These are phyloP conservation scores for Saccharomycopsis fibuligera DNA, from an alignment of 805 yeast species.

Conservation along the genomic window DNA sequence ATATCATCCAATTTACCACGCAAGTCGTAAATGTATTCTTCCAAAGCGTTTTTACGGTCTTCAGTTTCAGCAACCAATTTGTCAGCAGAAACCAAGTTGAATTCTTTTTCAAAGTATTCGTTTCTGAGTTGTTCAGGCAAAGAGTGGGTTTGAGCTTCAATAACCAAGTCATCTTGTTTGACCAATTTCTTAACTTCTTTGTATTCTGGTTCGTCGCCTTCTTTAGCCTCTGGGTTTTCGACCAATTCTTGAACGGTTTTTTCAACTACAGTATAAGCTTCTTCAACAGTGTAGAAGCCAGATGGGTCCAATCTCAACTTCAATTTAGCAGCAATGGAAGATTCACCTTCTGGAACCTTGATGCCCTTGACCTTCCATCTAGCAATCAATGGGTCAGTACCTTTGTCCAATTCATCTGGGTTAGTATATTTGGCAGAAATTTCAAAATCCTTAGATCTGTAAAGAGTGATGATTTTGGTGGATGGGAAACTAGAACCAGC, in stretches of 20 bases:
- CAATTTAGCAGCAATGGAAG: constrained; percentile 77
- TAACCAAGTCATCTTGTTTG: constrained; percentile 73
- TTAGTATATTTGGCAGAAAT: constrained; percentile 82
- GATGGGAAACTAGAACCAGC: constrained; percentile 88
- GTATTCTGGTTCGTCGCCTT: constrained; percentile 77
- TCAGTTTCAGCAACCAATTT: constrained; percentile 97
- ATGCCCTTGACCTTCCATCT: constrained; percentile 87
- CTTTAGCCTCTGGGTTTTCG: constrained; percentile 37
- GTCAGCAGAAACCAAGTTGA: constrained; percentile 79
- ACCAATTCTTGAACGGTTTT: constrained; percentile 82
- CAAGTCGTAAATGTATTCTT: constrained; percentile 96
- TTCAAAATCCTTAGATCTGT: constrained; percentile 84
- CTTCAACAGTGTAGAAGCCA: constrained; percentile 88
- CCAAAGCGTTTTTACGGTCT: constrained; percentile 96
- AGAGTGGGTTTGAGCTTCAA: constrained; percentile 56
- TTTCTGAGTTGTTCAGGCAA: constrained; percentile 51
- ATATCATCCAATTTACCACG: constrained; percentile 95
- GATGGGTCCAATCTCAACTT: constrained; percentile 96
- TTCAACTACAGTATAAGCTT: constrained; percentile 93
- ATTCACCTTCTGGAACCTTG: constrained; percentile 67
- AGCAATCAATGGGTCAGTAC: constrained; percentile 60
- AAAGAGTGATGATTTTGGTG: constrained; percentile 90
- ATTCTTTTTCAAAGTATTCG: constrained; percentile 72
- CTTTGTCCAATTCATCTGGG: constrained; percentile 64
- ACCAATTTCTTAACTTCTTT: constrained; percentile 88